A percentile compares a stretch with the other conserved stretches of the same genome.
Conservation (phyloP, 305 asterid genomes). For the Caryopteris hybrid region DNA sequence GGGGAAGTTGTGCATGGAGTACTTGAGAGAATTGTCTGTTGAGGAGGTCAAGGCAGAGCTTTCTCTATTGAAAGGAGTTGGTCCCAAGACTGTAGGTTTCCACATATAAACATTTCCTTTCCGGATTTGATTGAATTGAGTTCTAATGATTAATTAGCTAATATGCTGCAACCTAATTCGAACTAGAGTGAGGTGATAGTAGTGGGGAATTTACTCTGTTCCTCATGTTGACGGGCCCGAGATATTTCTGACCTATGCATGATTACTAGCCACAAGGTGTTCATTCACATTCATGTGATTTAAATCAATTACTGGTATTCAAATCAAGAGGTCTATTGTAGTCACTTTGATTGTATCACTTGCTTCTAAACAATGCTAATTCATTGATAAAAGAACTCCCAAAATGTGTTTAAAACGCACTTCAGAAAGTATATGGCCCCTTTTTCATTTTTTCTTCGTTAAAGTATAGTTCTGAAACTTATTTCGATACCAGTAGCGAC, state of each 20-base stretch:
- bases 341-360: not conserved
- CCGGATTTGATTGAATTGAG: not conserved
- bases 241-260: not conserved
- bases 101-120: not conserved
- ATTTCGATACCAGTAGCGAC: not conserved
- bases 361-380: too few species aligned
- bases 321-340: not conserved
- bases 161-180: not conserved
- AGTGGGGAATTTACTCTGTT: not conserved
- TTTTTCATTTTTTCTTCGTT: too few species aligned
- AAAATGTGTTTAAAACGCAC: not conserved
- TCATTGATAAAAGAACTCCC: not conserved
- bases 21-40: constrained; percentile 58
- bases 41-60: constrained; percentile 81
- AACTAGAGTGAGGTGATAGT: not conserved
- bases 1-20: constrained; percentile 82
- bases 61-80: constrained; percentile 74
- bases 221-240: not conserved
- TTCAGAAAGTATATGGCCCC: not conserved
- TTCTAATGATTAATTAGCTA: not conserved
- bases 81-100: constrained; percentile 76
- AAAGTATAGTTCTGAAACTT: not conserved
- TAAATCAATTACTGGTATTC: not conserved
- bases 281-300: not conserved
- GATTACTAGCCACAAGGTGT: not conserved